Conservation (phyloP, 306 rosid species). For the Clitoria ternatea region DNA sequence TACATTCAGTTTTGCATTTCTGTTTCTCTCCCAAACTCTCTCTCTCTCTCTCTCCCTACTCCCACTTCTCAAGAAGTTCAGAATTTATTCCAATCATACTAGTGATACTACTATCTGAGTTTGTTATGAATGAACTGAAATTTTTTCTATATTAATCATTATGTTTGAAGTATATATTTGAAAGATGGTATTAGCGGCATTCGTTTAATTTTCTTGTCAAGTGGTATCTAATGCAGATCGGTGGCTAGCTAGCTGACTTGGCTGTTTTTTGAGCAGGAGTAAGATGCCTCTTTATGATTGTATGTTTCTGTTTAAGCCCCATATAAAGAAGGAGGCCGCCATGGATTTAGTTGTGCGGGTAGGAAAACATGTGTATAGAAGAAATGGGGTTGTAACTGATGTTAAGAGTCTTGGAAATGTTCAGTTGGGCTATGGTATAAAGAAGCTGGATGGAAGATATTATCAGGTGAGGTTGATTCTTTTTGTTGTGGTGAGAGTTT, state of each 20-base stretch:
- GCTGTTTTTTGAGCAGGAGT: not conserved
- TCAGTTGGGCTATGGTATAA: constrained; percentile 85
- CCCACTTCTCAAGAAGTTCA: too few relatives aligned
- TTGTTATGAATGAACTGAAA: too few relatives aligned
- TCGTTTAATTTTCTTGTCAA: not conserved
- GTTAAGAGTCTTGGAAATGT: constrained; percentile 50
- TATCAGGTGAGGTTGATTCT: constrained; percentile 50
- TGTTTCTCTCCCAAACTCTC: too few relatives aligned
- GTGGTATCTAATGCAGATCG: constrained; percentile 16
- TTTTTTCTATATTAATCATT: too few relatives aligned
- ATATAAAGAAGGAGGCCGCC: constrained; percentile 42
- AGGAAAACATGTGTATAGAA: constrained; percentile 64
- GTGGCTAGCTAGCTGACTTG: not conserved
- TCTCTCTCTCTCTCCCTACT: too few relatives aligned
- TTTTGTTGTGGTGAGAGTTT: not conserved
- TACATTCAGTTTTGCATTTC: too few relatives aligned
- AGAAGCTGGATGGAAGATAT: constrained; percentile 83
- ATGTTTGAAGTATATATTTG: not conserved
- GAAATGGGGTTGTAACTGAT: constrained; percentile 75
- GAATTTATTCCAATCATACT: too few relatives aligned
- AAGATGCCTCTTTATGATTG: constrained; percentile 79
- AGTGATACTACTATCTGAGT: too few relatives aligned
- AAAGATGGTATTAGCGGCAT: not conserved
- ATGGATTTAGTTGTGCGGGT: constrained; percentile 62
- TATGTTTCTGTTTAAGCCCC: constrained; percentile 72